Evolutionary conservation across 1,284 basidiomycete species (phyloP).

Genomic region (Puccinia hordei): DNA sequence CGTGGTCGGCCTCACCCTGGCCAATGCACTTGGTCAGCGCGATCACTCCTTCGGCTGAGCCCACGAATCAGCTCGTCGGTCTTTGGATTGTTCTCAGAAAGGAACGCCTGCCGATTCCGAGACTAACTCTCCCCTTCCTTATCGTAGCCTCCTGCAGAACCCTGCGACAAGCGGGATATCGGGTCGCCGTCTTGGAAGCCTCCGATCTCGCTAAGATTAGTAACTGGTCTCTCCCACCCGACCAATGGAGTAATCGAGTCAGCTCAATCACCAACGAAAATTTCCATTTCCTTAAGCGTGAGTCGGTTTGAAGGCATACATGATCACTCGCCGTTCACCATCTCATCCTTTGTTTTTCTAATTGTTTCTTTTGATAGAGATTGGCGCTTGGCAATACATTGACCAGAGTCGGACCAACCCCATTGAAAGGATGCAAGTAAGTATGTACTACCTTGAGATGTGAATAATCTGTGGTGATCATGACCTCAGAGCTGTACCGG

Average conservation of each 20-base stretch:
- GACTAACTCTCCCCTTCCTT: conserved; percentile 8
- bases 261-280: conserved; percentile 84
- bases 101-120: neutral
- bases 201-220: conserved; percentile 71
- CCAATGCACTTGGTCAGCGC: conserved; percentile 73
- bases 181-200: conserved; percentile 76
- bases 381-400: conserved; percentile 80
- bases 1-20: conserved; percentile 85
- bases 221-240: conserved; percentile 68
- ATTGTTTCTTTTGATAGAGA: conserved; percentile 63
- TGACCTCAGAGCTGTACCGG: neutral
- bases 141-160: conserved; percentile 33
- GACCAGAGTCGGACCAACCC: conserved; percentile 70
- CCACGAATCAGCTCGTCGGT: conserved; percentile 41
- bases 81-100: neutral
- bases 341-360: neutral
- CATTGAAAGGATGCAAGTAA: conserved; percentile 81
- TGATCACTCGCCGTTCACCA: neutral
- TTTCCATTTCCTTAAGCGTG: conserved; percentile 74
- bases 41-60: conserved; percentile 55
- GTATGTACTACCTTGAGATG: conserved; percentile 50
- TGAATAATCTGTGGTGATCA: neutral
- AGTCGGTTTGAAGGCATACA: conserved; percentile 53
- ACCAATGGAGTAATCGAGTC: conserved; percentile 79
- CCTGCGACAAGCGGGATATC: conserved; percentile 35